Base-by-base conservation (phyloP, 768 basidiomycete genomes). In the Agaricus blazei region DNA sequence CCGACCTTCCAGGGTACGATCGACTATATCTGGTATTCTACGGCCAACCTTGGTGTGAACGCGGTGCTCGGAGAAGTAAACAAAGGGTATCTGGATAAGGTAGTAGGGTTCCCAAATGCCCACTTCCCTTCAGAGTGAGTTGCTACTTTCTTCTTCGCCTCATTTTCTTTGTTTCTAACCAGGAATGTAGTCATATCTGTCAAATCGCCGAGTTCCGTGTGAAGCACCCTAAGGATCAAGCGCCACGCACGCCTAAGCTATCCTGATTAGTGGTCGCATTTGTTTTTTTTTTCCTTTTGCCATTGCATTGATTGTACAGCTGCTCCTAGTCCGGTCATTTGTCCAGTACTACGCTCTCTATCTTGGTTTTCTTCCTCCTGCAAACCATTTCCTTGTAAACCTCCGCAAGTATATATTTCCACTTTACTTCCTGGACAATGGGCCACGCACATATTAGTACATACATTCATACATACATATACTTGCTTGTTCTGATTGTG, bases 121-220 rank as follows among this genome's bases (percentile, higher is more conserved):
- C 93, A 98, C 67, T 97, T 94, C 79, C 93, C 96, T 24, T 95
- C 93, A 57, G 95, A 98, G 94, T 98, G 70, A 67, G 93, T 86
- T 14, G 34, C 34, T 2, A 34, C 34, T 58, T 56, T 9, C 6
- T 46, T 38, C 54, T 50, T 52, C 28, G 40, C 51, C 48, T 5
- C 9, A 5, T 38, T 47, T 29, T 19, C 15, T 4, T 49, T 15
- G 15, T 34, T 6, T 43, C 48, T 60, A 40, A 52, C 46, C 36
- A 54, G 38, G 38, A 41, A 46, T 42, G 11, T 11, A 92, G 90
- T 66, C 90, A 93, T 65, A 70, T 93, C 54, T 84, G 81, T 58
- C 76, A 92, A 58, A 74, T 81, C 59, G 72, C 79, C 64, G 85
- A 91, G 68, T 90, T 93, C 76, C 83, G 90, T 56, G 81, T 93